Evolutionary conservation across 805 yeast species (phyloP).

Genomic region (Wickerhamomyces alni): DNA sequence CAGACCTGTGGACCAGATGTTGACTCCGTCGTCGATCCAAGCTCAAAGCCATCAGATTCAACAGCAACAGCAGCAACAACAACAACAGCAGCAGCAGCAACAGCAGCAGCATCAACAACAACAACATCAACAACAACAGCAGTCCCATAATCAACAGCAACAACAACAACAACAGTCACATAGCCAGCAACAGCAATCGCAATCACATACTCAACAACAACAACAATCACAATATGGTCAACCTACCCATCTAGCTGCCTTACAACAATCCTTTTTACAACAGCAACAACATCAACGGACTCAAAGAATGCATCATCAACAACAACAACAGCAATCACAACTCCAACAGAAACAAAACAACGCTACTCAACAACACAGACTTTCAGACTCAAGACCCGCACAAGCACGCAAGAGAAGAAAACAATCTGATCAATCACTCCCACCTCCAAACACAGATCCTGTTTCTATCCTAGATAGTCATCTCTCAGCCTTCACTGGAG

Average conservation of each 20-base stretch:
- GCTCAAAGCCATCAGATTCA: slow-evolving; percentile 7
- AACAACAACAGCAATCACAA: slow-evolving; percentile 1
- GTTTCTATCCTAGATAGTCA: slow-evolving; percentile 16
- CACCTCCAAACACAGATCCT: slow-evolving; percentile 10
- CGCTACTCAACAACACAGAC: slow-evolving; percentile 5
- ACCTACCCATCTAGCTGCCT: neutral
- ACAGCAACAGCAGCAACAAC: slow-evolving; percentile 8
- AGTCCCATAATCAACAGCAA: slow-evolving; percentile 2
- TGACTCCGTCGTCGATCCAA: slow-evolving; percentile 14
- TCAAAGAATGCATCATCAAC: neutral
- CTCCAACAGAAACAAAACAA: slow-evolving; percentile 2
- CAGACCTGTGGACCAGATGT: slow-evolving; percentile 13
- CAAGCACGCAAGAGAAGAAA: slow-evolving; percentile 13
- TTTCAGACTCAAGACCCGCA: neutral
- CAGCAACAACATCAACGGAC: neutral
- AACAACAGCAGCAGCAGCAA: neutral
- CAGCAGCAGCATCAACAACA: neutral
- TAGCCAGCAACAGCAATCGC: slow-evolving; percentile 8
- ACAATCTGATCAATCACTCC: neutral
- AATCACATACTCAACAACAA: slow-evolving; percentile 2
- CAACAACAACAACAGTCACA: slow-evolving; percentile 11
- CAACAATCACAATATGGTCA: neutral
- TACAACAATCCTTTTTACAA: neutral
- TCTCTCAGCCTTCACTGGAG: neutral
- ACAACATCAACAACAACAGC: slow-evolving; percentile 15